Percentiles rank a stretch among this genome's conserved stretches.
These are phyloP conservation scores for Cryptococcus floricola DNA, from an alignment of 1,284 basidiomycete genomes.

Conservation along the genomic window DNA sequence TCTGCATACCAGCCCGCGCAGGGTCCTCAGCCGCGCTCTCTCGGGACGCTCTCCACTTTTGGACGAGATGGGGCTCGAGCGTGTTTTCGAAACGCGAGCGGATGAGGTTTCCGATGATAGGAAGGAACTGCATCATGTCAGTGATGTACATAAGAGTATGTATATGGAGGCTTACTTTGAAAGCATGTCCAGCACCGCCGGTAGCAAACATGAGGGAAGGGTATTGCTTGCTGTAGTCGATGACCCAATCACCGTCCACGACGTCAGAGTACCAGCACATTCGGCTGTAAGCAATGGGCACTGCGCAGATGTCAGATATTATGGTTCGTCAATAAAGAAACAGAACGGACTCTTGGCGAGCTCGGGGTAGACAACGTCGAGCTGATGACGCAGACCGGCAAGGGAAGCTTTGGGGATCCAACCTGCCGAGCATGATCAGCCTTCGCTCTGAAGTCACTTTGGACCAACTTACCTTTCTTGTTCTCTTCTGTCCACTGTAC, in stretches of 20 bases:
- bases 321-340: background rate
- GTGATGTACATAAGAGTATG: background rate
- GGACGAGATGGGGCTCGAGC: slow-evolving; percentile 54
- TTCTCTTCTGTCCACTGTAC: slow-evolving; percentile 19
- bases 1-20: slow-evolving; percentile 7
- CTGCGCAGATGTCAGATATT: background rate
- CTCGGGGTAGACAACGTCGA: slow-evolving; percentile 65
- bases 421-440: slow-evolving; percentile 6
- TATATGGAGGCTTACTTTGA: slow-evolving; percentile 56
- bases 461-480: slow-evolving; percentile 11
- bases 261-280: slow-evolving; percentile 67
- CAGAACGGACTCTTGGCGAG: slow-evolving; percentile 55
- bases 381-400: slow-evolving; percentile 53
- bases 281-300: slow-evolving; percentile 64
- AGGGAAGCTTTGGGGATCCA: slow-evolving; percentile 60
- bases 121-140: slow-evolving; percentile 51
- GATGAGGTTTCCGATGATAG: slow-evolving; percentile 67
- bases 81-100: slow-evolving; percentile 63
- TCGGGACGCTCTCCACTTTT: slow-evolving; percentile 48
- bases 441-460: background rate
- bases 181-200: slow-evolving; percentile 74
- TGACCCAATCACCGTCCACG: slow-evolving; percentile 69
- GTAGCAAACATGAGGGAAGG: slow-evolving; percentile 65
- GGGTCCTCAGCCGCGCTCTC: slow-evolving; percentile 5
- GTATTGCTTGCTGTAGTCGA: slow-evolving; percentile 62